A percentile compares a stretch with the other conserved stretches of the same genome.
phyloP scores from a whole-genome alignment of 768 basidiomycete species.

The Pilatotrama ljubarskyi region DNA sequence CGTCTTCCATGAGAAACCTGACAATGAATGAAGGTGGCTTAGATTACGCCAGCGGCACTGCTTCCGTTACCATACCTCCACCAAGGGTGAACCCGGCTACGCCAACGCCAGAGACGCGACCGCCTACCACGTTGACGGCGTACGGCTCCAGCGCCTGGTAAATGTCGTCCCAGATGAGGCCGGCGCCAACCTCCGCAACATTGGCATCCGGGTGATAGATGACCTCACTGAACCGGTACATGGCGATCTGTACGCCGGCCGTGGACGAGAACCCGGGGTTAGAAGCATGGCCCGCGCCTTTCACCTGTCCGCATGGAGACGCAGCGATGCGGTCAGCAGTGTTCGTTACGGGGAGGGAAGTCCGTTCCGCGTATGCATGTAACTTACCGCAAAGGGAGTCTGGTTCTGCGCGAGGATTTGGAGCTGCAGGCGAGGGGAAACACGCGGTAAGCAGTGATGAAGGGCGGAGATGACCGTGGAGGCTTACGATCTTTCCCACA shows the following conservation, averaged over 20 bases:
- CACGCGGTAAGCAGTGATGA: background rate
- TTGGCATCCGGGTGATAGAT: conserved; percentile 22
- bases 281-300: conserved; percentile 37
- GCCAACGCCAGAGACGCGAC: conserved; percentile 51
- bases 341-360: background rate
- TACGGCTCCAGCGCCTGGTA: conserved; percentile 52
- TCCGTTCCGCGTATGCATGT: background rate
- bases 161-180: conserved; percentile 67
- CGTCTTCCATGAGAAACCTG: conserved; percentile 65
- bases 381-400: conserved; percentile 56
- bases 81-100: conserved; percentile 42
- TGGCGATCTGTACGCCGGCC: conserved; percentile 36
- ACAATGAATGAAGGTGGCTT: background rate
- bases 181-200: conserved; percentile 35
- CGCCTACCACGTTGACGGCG: conserved; percentile 58
- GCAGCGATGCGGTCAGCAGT: background rate
- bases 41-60: background rate
- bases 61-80: conserved; percentile 43
- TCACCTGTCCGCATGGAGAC: conserved; percentile 27
- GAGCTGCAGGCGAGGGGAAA: conserved; percentile 38
- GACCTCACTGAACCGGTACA: conserved; percentile 33
- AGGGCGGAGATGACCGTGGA: background rate
- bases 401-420: conserved; percentile 42
- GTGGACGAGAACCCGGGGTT: conserved; percentile 40
- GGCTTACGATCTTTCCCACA: conserved; percentile 48